phyloP scores from a whole-genome alignment of 805 yeast species.

The Teunomyces aglyptinius region DNA sequence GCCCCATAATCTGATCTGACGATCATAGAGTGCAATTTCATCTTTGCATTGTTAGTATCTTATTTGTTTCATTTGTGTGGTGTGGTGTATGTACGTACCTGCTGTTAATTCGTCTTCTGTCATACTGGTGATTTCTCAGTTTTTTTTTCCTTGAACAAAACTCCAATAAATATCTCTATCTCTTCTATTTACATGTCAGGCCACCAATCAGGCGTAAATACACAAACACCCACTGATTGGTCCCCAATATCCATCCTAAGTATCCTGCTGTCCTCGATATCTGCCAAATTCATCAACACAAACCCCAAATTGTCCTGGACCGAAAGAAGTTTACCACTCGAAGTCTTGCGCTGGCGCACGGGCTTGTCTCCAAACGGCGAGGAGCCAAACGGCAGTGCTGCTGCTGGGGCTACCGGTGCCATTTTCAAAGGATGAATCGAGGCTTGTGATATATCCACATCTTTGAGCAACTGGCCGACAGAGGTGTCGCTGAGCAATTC shows the following conservation, averaged over 20 bases:
- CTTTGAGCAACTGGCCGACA: constrained; percentile 15
- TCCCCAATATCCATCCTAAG: constrained; percentile 28
- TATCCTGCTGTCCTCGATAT: constrained; percentile 43
- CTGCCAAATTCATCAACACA: constrained; percentile 50
- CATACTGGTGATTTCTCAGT: not conserved
- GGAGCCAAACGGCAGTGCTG: constrained; percentile 16
- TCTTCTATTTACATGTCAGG: constrained; percentile 36
- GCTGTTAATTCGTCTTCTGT: constrained; percentile 14
- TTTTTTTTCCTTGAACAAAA: not conserved
- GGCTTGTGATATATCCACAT: constrained; percentile 13
- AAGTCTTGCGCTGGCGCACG: constrained; percentile 33
- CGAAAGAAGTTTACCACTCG: constrained; percentile 62
- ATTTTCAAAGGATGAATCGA: constrained; percentile 21
- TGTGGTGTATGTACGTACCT: constrained; percentile 13
- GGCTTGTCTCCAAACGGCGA: constrained; percentile 43
- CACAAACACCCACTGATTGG: constrained; percentile 45
- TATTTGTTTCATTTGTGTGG: not conserved
- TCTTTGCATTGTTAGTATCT: constrained; percentile 37
- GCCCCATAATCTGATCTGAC: constrained; percentile 97
- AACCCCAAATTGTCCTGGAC: constrained; percentile 62
- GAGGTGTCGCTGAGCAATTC: constrained; percentile 15
- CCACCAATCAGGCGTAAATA: constrained; percentile 74
- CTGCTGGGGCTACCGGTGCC: constrained; percentile 8
- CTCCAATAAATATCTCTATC: not conserved
- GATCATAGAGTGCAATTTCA: constrained; percentile 87